These are phyloP conservation scores for Mortierella sp. DNA, from an alignment of 371 early-diverging fungal species.

Conservation along the genomic window DNA sequence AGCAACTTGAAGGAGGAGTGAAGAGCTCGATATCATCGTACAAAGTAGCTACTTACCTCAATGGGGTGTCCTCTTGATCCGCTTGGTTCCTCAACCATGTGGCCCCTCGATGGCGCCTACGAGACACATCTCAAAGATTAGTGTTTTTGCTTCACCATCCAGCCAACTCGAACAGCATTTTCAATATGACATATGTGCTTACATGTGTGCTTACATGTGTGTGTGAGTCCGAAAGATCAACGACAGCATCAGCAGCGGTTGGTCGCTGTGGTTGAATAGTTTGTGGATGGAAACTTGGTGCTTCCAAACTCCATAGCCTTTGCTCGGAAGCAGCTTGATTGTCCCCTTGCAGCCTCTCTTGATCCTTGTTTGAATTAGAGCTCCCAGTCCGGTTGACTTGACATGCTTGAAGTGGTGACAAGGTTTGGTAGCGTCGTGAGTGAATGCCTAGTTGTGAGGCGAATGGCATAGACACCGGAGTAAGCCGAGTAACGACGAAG, in stretches of 20 bases:
- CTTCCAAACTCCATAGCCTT: slow-evolving; percentile 23
- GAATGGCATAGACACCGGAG: slow-evolving; percentile 9
- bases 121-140: not conserved
- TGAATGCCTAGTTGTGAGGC: slow-evolving; percentile 16
- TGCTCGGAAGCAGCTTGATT: slow-evolving; percentile 9
- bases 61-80: not conserved
- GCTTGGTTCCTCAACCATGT: not conserved
- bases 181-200: not conserved
- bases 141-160: not conserved
- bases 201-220: slow-evolving; percentile 1
- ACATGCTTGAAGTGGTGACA: too few species aligned
- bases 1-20: not conserved
- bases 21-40: not conserved
- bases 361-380: not conserved
- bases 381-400: not conserved
- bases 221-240: slow-evolving; percentile 1
- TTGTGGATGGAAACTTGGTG: slow-evolving; percentile 12
- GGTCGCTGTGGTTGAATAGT: slow-evolving; percentile 7
- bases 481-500: slow-evolving; percentile 18
- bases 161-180: not conserved
- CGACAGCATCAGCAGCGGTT: slow-evolving; percentile 1
- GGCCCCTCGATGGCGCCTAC: not conserved
- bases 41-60: not conserved
- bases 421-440: not conserved
- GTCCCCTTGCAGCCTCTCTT: not conserved